These are phyloP conservation scores for Rutstroemia sp. DNA, from an alignment of 2,329 filamentous ascomycete species.

Conservation along the genomic window DNA sequence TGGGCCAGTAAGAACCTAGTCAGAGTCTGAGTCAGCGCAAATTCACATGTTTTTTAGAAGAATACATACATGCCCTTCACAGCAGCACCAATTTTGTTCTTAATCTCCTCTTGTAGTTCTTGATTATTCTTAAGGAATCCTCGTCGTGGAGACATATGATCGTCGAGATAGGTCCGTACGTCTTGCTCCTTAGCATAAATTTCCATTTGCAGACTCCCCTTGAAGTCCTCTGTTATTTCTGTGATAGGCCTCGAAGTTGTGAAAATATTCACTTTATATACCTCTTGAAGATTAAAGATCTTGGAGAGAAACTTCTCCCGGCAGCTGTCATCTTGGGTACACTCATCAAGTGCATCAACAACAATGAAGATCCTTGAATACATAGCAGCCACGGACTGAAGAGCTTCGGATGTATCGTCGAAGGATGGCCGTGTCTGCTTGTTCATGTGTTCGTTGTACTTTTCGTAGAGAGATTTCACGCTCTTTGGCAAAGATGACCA, in stretches of 20 bases:
- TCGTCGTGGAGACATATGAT: conserved; percentile 16
- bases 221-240: conserved; percentile 20
- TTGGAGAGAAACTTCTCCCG: conserved; percentile 22
- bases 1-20: conserved; percentile 25
- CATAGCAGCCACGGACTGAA: conserved; percentile 14
- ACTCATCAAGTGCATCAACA: conserved; percentile 15
- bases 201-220: conserved; percentile 14
- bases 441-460: conserved; percentile 21
- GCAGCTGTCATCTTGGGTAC: conserved; percentile 2
- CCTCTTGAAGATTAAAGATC: conserved; percentile 20
- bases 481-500: conserved; percentile 7
- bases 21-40: neutral
- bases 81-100: conserved; percentile 2
- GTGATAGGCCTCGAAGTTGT: conserved; percentile 27
- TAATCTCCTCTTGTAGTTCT: conserved; percentile 18
- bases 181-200: conserved; percentile 28
- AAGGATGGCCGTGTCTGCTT: conserved; percentile 20
- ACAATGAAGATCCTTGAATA: conserved; percentile 19
- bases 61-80: conserved; percentile 21
- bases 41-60: neutral
- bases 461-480: conserved; percentile 7
- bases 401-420: conserved; percentile 16
- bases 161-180: conserved; percentile 23
- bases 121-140: conserved; percentile 11
- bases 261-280: conserved; percentile 17